A percentile compares a stretch with the other conserved stretches of the same genome.
Conservation (phyloP, 129 eudicot genomes). For the Ambrosia trifida region DNA sequence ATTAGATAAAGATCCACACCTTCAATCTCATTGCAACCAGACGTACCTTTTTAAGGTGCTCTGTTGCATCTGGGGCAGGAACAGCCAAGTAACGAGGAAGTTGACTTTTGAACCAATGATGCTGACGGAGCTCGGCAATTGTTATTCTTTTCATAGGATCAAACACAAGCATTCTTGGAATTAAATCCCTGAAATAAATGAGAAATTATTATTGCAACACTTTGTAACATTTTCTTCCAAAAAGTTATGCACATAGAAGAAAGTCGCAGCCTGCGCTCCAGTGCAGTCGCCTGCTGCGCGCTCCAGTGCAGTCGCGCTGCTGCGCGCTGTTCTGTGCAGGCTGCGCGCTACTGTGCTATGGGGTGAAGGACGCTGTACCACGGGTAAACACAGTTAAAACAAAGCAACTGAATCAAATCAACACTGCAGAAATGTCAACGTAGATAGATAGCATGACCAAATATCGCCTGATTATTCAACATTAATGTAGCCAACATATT, state of each 20-base stretch:
- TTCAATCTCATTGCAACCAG: too few relatives aligned
- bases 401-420: neutral
- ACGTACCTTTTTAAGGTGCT: slow-evolving; percentile 61
- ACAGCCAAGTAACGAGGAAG: slow-evolving; percentile 87
- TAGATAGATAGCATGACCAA: slow-evolving; percentile 9
- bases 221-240: too few relatives aligned
- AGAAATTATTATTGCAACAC: neutral
- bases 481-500: slow-evolving; percentile 16
- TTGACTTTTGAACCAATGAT: slow-evolving; percentile 71
- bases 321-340: too few relatives aligned
- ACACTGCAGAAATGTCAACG: neutral
- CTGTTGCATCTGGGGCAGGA: slow-evolving; percentile 69
- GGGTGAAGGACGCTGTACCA: too few relatives aligned
- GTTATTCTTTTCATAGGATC: slow-evolving; percentile 81
- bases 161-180: slow-evolving; percentile 73
- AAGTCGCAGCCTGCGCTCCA: too few relatives aligned
- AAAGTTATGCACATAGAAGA: too few relatives aligned
- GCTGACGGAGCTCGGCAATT: slow-evolving; percentile 65
- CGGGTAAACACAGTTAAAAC: neutral
- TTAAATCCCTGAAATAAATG: slow-evolving; percentile 50
- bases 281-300: too few relatives aligned
- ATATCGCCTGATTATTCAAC: slow-evolving; percentile 25
- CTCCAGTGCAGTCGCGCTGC: too few relatives aligned
- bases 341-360: too few relatives aligned
- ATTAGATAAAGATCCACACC: slow-evolving; percentile 95